Evolutionary conservation across 2,329 filamentous ascomycete species (phyloP).

Genomic region (Dactylellina parvicollis): DNA sequence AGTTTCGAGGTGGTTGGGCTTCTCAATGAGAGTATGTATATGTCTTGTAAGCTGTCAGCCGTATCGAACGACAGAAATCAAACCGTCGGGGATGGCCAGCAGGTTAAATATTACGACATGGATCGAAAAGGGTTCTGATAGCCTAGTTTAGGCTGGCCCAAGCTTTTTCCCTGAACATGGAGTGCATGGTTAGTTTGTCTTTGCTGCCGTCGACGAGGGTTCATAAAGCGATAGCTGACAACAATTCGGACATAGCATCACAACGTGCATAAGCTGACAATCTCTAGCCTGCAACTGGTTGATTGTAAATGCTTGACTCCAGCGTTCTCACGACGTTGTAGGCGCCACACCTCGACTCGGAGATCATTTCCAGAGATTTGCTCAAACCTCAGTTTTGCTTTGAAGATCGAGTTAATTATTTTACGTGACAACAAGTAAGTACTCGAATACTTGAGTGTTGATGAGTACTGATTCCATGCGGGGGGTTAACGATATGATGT

Average conservation of each 20-base stretch:
- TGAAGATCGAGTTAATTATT: too few relatives aligned
- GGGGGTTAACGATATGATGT: too few relatives aligned
- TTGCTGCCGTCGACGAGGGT: not conserved
- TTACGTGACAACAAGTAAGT: too few relatives aligned
- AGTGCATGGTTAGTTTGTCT: slow-evolving; percentile 32
- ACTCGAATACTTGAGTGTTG: too few relatives aligned
- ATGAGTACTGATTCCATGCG: too few relatives aligned
- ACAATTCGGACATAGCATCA: slow-evolving; percentile 5
- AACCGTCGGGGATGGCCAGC: not conserved
- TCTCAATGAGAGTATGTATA: not conserved
- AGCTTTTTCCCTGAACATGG: slow-evolving; percentile 12
- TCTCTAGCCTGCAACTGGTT: slow-evolving; percentile 24
- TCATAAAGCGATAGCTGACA: slow-evolving; percentile 4
- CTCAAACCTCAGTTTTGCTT: too few relatives aligned
- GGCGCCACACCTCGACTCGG: not conserved
- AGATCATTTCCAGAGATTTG: not conserved
- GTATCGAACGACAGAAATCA: not conserved
- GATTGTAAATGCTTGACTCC: not conserved
- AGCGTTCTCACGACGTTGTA: slow-evolving; percentile 1
- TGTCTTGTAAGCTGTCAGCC: not conserved
- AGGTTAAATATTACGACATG: not conserved
- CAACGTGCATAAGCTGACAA: slow-evolving; percentile 35
- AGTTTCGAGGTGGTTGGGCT: too few relatives aligned
- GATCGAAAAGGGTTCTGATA: not conserved
- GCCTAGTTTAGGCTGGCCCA: slow-evolving; percentile 26